Evolutionary conservation across 1,284 basidiomycete genomes (phyloP).

Genomic region (Sparassis latifolia): DNA sequence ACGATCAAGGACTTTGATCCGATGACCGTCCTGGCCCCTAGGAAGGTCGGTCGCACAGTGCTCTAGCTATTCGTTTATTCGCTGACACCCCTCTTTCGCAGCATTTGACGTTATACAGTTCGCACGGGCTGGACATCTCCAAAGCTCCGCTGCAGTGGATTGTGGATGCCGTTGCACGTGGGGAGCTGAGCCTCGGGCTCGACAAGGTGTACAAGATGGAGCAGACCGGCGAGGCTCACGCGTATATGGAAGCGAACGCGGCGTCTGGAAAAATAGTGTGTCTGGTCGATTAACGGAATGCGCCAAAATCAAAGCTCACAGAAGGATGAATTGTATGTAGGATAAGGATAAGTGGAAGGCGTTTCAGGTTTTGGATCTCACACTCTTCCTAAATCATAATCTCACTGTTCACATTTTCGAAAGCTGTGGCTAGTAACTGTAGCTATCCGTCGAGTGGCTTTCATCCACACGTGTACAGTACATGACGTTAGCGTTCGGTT

Average conservation of each 20-base stretch:
- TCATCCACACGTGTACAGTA: too few relatives aligned
- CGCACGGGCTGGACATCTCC: slow-evolving; percentile 4
- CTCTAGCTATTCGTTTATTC: not conserved
- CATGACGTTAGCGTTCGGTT: too few relatives aligned
- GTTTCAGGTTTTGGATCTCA: too few relatives aligned
- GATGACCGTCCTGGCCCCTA: slow-evolving; percentile 1
- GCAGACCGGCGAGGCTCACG: slow-evolving; percentile 6
- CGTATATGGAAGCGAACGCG: slow-evolving; percentile 7
- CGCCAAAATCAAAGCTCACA: too few relatives aligned
- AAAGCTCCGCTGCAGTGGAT: slow-evolving; percentile 9
- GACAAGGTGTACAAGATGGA: slow-evolving; percentile 10
- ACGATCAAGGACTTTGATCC: slow-evolving; percentile 7
- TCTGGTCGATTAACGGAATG: slow-evolving; percentile 1
- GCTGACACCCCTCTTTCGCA: not conserved
- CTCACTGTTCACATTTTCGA: too few relatives aligned
- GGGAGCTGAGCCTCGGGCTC: slow-evolving; percentile 3
- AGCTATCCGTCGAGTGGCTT: too few relatives aligned
- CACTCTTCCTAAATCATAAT: too few relatives aligned
- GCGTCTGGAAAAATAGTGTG: slow-evolving; percentile 7
- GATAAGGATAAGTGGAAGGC: too few relatives aligned
- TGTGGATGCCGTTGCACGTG: slow-evolving; percentile 5
- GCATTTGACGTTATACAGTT: slow-evolving; percentile 5
- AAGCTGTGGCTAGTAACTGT: too few relatives aligned
- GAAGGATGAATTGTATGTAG: too few relatives aligned
- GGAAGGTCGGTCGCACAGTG: slow-evolving; percentile 1